Percentiles rank a stretch among this genome's conserved stretches.
phyloP scores from a whole-genome alignment of 192 early-diverging fungal species.

The Backusella sp. region DNA sequence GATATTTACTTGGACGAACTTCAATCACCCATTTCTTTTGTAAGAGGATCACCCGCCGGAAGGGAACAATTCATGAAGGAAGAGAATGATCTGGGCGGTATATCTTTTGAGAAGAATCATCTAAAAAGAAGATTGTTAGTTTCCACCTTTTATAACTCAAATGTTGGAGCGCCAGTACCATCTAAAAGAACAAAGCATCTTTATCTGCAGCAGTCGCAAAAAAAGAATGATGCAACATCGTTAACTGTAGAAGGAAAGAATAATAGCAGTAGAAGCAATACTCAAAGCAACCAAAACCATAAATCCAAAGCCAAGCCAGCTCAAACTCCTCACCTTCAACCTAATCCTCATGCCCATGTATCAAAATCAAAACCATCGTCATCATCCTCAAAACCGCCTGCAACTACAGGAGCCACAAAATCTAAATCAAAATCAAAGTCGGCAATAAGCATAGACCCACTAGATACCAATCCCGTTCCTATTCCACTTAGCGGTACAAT shows the following conservation, averaged over 20 bases:
- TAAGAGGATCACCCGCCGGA: neutral
- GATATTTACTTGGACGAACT: conserved; percentile 17
- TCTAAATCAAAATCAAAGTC: neutral
- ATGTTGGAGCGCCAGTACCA: neutral
- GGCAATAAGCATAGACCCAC: neutral
- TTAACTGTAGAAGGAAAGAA: neutral
- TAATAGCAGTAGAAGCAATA: neutral
- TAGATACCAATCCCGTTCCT: neutral
- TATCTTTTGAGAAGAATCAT: neutral
- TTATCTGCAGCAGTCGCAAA: neutral
- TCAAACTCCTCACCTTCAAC: neutral
- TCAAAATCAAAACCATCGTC: neutral
- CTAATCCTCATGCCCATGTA: neutral
- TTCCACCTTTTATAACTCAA: conserved; percentile 2
- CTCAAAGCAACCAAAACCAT: neutral
- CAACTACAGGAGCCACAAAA: neutral
- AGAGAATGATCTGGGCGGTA: neutral
- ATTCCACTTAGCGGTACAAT: neutral
- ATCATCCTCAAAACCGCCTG: neutral
- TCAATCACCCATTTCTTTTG: neutral
- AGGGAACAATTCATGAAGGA: neutral
- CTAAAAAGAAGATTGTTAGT: neutral
- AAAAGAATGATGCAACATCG: neutral
- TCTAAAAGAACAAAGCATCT: conserved; percentile 10
- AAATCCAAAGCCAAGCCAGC: neutral